A percentile compares a stretch with the other conserved stretches of the same genome.
These are phyloP conservation scores for Skeletonema grethae DNA, from an alignment of 108 stramenopile species.

Conservation along the genomic window DNA sequence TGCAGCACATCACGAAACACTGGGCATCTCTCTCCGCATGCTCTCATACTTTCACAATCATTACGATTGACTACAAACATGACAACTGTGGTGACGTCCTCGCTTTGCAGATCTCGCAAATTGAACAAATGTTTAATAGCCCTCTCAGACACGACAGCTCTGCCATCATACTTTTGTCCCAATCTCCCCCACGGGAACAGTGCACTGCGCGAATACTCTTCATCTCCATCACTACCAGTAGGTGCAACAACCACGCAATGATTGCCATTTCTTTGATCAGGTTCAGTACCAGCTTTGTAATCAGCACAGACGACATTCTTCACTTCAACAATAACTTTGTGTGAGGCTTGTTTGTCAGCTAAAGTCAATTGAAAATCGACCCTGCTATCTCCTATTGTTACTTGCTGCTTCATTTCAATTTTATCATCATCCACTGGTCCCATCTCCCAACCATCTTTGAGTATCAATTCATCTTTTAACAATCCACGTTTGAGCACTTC, in stretches of 20 bases:
- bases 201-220: slow-evolving; percentile 22
- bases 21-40: slow-evolving; percentile 49
- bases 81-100: slow-evolving; percentile 35
- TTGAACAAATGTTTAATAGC: slow-evolving; percentile 53
- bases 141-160: slow-evolving; percentile 36
- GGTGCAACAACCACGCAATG: slow-evolving; percentile 51
- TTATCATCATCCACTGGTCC: slow-evolving; percentile 22
- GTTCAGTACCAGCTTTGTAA: slow-evolving; percentile 33
- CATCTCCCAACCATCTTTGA: slow-evolving; percentile 22
- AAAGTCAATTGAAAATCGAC: slow-evolving; percentile 44
- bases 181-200: slow-evolving; percentile 43
- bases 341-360: not conserved
- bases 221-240: not conserved
- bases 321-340: slow-evolving; percentile 42
- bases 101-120: slow-evolving; percentile 19
- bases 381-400: slow-evolving; percentile 40
- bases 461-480: slow-evolving; percentile 20
- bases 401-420: slow-evolving; percentile 34
- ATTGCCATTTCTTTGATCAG: slow-evolving; percentile 16
- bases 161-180: slow-evolving; percentile 44
- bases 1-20: slow-evolving; percentile 36
- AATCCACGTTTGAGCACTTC: slow-evolving; percentile 40
- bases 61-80: slow-evolving; percentile 44
- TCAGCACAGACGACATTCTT: slow-evolving; percentile 55
- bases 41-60: slow-evolving; percentile 47